These are phyloP conservation scores for Polysphondylium violaceum DNA, from an alignment of 78 protist genomes.

Conservation along the genomic window DNA sequence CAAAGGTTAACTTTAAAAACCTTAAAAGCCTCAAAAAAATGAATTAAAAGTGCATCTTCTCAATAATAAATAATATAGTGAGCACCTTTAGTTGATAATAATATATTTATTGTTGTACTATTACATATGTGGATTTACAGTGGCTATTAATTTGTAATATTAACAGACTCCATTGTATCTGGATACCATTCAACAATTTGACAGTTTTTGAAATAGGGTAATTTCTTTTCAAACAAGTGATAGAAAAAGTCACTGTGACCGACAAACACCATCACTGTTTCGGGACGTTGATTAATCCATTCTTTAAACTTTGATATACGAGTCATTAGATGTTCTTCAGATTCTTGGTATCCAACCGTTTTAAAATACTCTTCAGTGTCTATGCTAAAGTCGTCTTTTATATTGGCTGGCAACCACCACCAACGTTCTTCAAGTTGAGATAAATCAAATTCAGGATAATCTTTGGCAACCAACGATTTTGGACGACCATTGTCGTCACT, in stretches of 20 bases:
- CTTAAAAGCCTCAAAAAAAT: conserved; percentile 22
- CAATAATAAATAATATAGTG: too few relatives aligned
- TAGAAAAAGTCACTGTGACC: conserved; percentile 64
- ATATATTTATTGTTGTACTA: too few relatives aligned
- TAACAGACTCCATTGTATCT: conserved; percentile 5
- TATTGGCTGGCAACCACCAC: conserved; percentile 43
- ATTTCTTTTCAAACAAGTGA: conserved; percentile 7
- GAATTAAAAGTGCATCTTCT: too few relatives aligned
- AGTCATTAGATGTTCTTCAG: background rate
- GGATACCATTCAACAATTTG: conserved; percentile 27
- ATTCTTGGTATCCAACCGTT: conserved; percentile 41
- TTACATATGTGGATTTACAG: too few relatives aligned
- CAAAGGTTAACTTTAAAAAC: conserved; percentile 65
- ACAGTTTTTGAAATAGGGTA: conserved; percentile 42
- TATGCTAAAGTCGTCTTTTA: conserved; percentile 27
- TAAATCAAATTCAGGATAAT: conserved; percentile 45
- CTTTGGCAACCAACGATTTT: conserved; percentile 14
- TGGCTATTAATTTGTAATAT: conserved; percentile 2
- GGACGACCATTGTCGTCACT: conserved; percentile 64
- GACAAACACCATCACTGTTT: conserved; percentile 31
- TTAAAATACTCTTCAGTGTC: conserved; percentile 63
- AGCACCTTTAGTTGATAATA: too few relatives aligned
- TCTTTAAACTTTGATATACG: conserved; percentile 33
- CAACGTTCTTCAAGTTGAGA: conserved; percentile 37
- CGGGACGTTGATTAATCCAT: background rate